Evolutionary conservation across 2,329 filamentous ascomycete genomes (phyloP).

Genomic region (Epichloe scottii): DNA sequence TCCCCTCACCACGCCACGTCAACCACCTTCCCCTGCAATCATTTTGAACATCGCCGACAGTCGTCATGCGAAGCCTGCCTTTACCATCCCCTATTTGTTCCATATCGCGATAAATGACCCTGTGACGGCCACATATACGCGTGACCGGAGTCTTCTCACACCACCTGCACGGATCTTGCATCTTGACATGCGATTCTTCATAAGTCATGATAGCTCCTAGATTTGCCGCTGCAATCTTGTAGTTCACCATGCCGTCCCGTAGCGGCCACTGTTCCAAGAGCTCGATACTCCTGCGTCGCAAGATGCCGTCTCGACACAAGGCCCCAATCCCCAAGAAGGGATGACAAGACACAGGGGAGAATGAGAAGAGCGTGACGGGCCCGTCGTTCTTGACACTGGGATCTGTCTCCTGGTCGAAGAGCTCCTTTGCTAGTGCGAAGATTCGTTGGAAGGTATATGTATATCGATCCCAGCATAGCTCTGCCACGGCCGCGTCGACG

Average conservation of each 20-base stretch:
- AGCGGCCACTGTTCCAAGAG: conserved; percentile 2
- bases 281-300: conserved; percentile 1
- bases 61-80: neutral
- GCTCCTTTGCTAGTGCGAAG: neutral
- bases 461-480: conserved; percentile 3
- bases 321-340: neutral
- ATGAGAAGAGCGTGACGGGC: neutral
- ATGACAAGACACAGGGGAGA: conserved; percentile 1
- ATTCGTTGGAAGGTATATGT: conserved; percentile 1
- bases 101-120: conserved; percentile 1
- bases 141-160: neutral
- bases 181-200: neutral
- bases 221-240: conserved; percentile 1
- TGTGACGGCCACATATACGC: neutral
- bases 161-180: neutral
- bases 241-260: conserved; percentile 3
- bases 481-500: neutral
- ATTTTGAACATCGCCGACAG: neutral
- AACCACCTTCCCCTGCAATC: neutral
- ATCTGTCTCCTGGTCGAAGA: neutral
- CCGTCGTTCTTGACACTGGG: neutral
- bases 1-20: neutral
- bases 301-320: neutral
- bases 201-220: neutral
- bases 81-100: neutral